A percentile compares a stretch with the other conserved stretches of the same genome.
phyloP scores from a whole-genome alignment of 441 rosid species.

The Populus trichocarpa region DNA sequence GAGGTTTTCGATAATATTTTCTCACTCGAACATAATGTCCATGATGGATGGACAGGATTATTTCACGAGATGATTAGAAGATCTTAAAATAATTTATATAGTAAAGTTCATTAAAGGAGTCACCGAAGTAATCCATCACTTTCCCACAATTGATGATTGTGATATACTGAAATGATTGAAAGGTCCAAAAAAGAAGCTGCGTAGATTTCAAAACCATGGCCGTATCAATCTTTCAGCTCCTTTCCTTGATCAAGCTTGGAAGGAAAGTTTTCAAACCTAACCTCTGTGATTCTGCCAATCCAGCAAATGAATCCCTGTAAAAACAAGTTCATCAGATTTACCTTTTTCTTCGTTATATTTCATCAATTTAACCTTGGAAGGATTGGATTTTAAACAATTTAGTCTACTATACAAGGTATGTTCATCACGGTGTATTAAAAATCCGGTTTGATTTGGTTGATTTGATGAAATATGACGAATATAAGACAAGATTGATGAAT shows the following conservation, averaged over 20 bases:
- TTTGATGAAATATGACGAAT: no score
- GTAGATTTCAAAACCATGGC: neutral
- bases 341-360: neutral
- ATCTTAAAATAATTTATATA: neutral
- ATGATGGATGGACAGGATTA: neutral
- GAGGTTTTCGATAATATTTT: no score
- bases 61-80: neutral
- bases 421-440: no score
- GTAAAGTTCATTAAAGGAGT: neutral
- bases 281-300: no score
- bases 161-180: neutral
- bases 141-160: neutral
- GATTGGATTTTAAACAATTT: neutral
- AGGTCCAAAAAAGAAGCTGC: no score
- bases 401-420: neutral
- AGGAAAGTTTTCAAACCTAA: neutral
- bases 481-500: no score
- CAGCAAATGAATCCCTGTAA: neutral
- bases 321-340: neutral
- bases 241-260: neutral
- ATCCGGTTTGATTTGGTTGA: no score
- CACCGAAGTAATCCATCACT: neutral
- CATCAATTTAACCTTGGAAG: neutral
- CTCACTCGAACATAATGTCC: no score
- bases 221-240: neutral